phyloP scores from a whole-genome alignment of 345 rosid genomes.

The Mercurialis annua region DNA sequence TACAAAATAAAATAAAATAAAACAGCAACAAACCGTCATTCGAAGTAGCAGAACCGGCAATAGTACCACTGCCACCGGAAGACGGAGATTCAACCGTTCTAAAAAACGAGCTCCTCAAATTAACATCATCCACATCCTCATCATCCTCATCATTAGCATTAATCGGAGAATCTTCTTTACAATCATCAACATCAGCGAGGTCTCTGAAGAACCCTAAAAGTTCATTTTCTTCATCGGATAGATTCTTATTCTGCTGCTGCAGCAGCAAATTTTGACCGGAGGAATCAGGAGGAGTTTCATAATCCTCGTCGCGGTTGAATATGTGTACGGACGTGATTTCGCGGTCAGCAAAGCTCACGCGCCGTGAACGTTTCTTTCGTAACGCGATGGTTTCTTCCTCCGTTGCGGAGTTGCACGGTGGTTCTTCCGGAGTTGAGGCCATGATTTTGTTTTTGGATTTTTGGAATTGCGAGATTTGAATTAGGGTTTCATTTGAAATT shows the following conservation, averaged over 20 bases:
- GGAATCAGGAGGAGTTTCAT: slow-evolving; percentile 58
- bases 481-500: slow-evolving; percentile 6
- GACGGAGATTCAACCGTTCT: slow-evolving; percentile 67
- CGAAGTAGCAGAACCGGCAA: slow-evolving; percentile 63
- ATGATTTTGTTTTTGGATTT: neutral
- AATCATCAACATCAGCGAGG: slow-evolving; percentile 57
- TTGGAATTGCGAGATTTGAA: neutral
- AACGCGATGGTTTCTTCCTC: slow-evolving; percentile 70
- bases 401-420: slow-evolving; percentile 43
- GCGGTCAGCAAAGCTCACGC: slow-evolving; percentile 95
- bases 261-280: slow-evolving; percentile 31
- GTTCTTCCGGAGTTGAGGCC: slow-evolving; percentile 13
- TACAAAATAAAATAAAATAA: neutral
- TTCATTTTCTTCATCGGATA: slow-evolving; percentile 34
- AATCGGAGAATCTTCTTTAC: slow-evolving; percentile 24
- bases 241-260: slow-evolving; percentile 20
- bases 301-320: slow-evolving; percentile 88
- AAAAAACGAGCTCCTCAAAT: slow-evolving; percentile 47
- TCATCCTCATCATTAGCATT: slow-evolving; percentile 28
- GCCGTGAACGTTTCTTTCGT: slow-evolving; percentile 65
- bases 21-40: slow-evolving; percentile 50
- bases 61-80: slow-evolving; percentile 68
- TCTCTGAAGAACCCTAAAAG: slow-evolving; percentile 50
- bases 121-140: slow-evolving; percentile 30
- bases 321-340: slow-evolving; percentile 90